Conservation (phyloP, 129 eudicot genomes). For the Tagetes patula region DNA sequence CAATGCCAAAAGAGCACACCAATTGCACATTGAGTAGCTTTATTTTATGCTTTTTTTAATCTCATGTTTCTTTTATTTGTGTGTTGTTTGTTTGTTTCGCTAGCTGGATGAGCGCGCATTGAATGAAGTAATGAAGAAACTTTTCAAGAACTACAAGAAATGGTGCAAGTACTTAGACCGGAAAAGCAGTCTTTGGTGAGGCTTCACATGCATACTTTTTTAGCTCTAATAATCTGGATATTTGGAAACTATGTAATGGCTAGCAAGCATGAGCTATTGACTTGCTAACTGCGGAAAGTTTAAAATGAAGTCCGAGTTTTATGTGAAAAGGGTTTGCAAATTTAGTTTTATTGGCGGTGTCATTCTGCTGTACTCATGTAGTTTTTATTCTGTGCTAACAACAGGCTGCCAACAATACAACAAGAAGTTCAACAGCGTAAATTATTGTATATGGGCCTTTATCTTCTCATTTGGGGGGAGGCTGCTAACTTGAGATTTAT, state of each 20-base stretch:
- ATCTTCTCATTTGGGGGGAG: slow-evolving; percentile 96
- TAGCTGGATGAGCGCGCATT: slow-evolving; percentile 94
- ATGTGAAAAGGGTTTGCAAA: not conserved
- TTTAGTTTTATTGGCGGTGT: not conserved
- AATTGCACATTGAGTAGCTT: not conserved
- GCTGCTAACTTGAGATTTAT: slow-evolving; percentile 95
- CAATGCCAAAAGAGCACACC: not conserved
- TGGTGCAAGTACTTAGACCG: slow-evolving; percentile 97
- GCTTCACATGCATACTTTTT: not conserved
- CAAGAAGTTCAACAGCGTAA: slow-evolving; percentile 95
- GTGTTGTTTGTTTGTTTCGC: slow-evolving; percentile 5
- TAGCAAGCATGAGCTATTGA: not conserved
- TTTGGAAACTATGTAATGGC: slow-evolving; percentile 2
- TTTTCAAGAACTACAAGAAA: slow-evolving; percentile 82
- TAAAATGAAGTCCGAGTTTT: not conserved
- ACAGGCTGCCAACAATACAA: slow-evolving; percentile 78
- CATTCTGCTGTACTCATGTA: slow-evolving; percentile 6
- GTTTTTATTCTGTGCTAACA: slow-evolving; percentile 24
- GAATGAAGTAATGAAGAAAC: slow-evolving; percentile 92
- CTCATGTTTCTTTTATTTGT: not conserved
- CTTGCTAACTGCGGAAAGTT: slow-evolving; percentile 2
- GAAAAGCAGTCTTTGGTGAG: slow-evolving; percentile 87
- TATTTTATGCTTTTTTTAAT: not conserved
- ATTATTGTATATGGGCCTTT: slow-evolving; percentile 75
- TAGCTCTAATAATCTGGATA: slow-evolving; percentile 1